Evolutionary conservation across 176 grass and related monocot genomes (phyloP).

Genomic region (Paspalum notatum): DNA sequence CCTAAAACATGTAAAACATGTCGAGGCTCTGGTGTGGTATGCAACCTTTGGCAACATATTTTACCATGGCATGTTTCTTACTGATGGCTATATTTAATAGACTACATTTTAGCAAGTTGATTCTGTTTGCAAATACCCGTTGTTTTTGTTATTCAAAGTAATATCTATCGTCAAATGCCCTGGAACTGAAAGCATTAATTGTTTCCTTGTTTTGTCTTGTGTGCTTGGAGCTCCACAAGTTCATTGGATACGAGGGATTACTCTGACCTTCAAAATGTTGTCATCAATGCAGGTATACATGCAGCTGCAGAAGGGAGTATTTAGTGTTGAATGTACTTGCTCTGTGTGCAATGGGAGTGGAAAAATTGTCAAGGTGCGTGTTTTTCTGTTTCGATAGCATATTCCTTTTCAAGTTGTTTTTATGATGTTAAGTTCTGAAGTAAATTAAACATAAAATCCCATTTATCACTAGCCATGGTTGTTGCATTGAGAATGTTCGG

Average conservation of each 20-base stretch:
- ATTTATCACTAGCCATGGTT: not conserved
- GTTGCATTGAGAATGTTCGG: conserved; percentile 2
- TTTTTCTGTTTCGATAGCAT: conserved; percentile 31
- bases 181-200: not conserved
- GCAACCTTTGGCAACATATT: conserved; percentile 36
- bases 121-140: not conserved
- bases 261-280: conserved; percentile 34
- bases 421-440: not conserved
- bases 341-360: conserved; percentile 65
- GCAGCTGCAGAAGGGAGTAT: conserved; percentile 60
- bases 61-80: conserved; percentile 23
- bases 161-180: not conserved
- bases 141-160: conserved; percentile 12
- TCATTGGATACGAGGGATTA: not conserved
- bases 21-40: conserved; percentile 83
- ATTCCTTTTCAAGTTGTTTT: conserved; percentile 22
- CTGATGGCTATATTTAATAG: not conserved
- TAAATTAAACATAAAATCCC: conserved; percentile 11
- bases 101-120: not conserved
- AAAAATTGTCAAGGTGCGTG: conserved; percentile 75
- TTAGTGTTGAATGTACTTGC: conserved; percentile 67
- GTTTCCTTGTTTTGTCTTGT: conserved; percentile 12
- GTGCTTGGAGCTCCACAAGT: not conserved
- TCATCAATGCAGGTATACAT: conserved; percentile 61
- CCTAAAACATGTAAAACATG: conserved; percentile 96